Evolutionary conservation across 2,329 filamentous ascomycete genomes (phyloP), one percentile per base, ranked within the genome.

Genomic region (Pseudophaeomoniella oleicola): DNA sequence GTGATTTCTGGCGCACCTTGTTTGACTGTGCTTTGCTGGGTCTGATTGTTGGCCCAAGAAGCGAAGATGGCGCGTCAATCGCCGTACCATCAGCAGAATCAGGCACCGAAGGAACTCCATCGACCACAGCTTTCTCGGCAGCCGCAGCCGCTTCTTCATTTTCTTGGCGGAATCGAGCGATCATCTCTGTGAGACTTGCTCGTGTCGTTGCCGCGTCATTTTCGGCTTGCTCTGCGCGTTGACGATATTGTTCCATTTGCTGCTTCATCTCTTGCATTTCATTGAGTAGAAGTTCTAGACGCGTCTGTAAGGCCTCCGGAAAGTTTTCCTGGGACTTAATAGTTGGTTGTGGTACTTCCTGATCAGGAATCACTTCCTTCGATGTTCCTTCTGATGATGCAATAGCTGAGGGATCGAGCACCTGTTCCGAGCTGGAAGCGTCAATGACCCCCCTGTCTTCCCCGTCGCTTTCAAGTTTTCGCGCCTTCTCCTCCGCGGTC

Each of bases 101-200:
- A 60, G 55, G 19, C 60, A 40, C 33, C 30, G 36, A 31, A 39
- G 50, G 37, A 39, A 43, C 22, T n/a, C 22, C 22, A 27, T 27
- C 22, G n/a, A n/a, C 22, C 6, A 27, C 22, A 9, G 22, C 22
- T 27, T 27, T 27, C 59, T 59, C n/a, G 57, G 63, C 19, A 57
- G 59, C 45, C 59, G 63, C 43, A 53, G 60, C 18, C 63, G 67
- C 45, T 72, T 72, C 46, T 77, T 75, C 46, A 22, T 56, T 57
- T 42, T 86, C 77, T 47, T 66, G 69, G 37, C 86, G 75, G 38
- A 94, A 80, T 45, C 80, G 78, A 47, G 83, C 68, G 10, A 94
- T 78, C 84, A 96, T 90, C 52, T 94, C 83, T 1, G 81, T 78
- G 32, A 98, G 61, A 1, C 79, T 80, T 55, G 81, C 78, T 37